Evolutionary conservation across 2,329 filamentous ascomycete genomes (phyloP).

Genomic region (Chlorencoelia australis): DNA sequence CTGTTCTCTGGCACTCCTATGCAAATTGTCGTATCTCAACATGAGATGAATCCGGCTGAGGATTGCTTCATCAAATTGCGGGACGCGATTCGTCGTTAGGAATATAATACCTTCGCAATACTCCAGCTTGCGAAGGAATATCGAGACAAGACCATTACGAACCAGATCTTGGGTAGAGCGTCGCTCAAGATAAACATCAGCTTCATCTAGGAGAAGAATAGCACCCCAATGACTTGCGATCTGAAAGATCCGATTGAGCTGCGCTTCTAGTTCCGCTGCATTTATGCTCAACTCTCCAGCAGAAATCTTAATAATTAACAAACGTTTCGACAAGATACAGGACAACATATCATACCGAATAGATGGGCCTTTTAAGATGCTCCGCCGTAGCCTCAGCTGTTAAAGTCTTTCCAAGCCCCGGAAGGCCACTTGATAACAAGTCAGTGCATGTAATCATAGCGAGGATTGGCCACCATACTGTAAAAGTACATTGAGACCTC

Average conservation of each 20-base stretch:
- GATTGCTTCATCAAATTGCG: slow-evolving; percentile 29
- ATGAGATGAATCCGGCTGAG: slow-evolving; percentile 27
- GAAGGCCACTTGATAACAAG: slow-evolving; percentile 4
- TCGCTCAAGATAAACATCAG: slow-evolving; percentile 11
- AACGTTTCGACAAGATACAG: neutral
- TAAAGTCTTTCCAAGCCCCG: slow-evolving; percentile 8
- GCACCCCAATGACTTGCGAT: slow-evolving; percentile 30
- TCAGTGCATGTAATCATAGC: neutral
- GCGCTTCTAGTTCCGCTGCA: slow-evolving; percentile 32
- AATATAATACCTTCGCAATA: slow-evolving; percentile 31
- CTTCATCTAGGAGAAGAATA: slow-evolving; percentile 15
- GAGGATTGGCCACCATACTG: neutral
- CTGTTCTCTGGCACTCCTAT: slow-evolving; percentile 15
- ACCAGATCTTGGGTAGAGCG: slow-evolving; percentile 3
- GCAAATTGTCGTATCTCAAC: slow-evolving; percentile 26
- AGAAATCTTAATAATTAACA: slow-evolving; percentile 4
- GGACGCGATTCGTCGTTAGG: slow-evolving; percentile 29
- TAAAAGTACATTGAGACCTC: slow-evolving; percentile 12
- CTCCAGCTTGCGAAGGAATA: slow-evolving; percentile 30
- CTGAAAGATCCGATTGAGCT: slow-evolving; percentile 36
- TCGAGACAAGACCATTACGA: slow-evolving; percentile 8
- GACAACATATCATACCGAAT: slow-evolving; percentile 1
- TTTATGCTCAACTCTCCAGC: slow-evolving; percentile 20
- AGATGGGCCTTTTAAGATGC: slow-evolving; percentile 4
- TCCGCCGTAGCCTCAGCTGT: slow-evolving; percentile 7